Base-by-base conservation (phyloP, 176 grass and related monocot genomes). In the Ananas comosus region DNA sequence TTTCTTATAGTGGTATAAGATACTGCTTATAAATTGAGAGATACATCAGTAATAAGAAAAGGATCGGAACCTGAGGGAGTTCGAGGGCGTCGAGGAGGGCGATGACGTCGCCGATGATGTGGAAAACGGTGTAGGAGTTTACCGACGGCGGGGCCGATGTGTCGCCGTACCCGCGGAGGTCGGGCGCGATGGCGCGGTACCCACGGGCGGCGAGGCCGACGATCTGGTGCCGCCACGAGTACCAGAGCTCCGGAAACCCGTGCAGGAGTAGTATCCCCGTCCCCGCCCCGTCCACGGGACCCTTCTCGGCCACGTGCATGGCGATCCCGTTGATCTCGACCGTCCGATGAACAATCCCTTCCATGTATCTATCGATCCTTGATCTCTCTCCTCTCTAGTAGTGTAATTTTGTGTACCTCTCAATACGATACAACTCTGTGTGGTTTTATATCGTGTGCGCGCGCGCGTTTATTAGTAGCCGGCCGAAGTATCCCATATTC, bases 191-290 rank as follows among this genome's bases (percentile, higher is more conserved):
- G 76, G 80, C 86, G 6, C 76, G 83, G 76, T 87, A 96, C 21
- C 91, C 87, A 1, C 57, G 72, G 23, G 78, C 81, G 9, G 91
- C 85, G 50, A 96, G 84, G 76, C 67, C 64, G 22, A 21, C 18
- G 64, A 96, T 87, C 81, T 91, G 91, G 76, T 71, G 79, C 63
- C 91, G 81, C 91, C 91, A 96, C 25, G 91, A 87, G 84, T 86
- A 88, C 87, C 91, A 96, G 10, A 96, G 79, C 70, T 96, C 91
- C 17, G 91, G 87, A 79, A 96, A 96, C 61, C 91, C 87, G 71
- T 95, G 91, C 61, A 95, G 42, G 69, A 95, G 73, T 9, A 95
- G 75, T 81, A 95, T 80, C 21, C 75, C 78, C 17, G 75, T 33
- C 29, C 3, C 3, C 29, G 29, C 22, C 22, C 29, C 29, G 3